Base-by-base conservation (phyloP, 805 yeast genomes). In the Metschnikowia dekortorum region DNA sequence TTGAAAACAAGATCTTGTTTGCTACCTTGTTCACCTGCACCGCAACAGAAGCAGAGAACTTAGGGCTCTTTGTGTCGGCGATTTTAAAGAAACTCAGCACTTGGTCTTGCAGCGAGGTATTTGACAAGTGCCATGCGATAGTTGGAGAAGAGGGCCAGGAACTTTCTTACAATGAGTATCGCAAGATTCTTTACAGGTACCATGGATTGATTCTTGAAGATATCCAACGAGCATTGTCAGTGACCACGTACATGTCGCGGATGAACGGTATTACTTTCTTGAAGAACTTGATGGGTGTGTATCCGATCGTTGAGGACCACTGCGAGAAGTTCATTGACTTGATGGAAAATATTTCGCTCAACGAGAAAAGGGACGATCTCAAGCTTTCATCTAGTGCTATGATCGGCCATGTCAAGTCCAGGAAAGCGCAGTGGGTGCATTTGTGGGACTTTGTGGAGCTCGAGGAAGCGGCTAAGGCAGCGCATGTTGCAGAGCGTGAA, bases 231-330 rank as follows among this genome's bases (percentile, higher is more conserved):
- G 71, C 83, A 4, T 66, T 85, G 40, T 60, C 63, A 16, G 75
- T 79, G 6, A 64, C 69, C 3, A 85, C 85, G 49, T 91, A 89
- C 63, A 85, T 87, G 81, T 83, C 87, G 2, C 77, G 94, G 47
- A 80, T 90, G 49, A 91, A 90, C 66, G 80, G 89, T 3, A 87
- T 90, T 51, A 85, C 87, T 1, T 81, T 89, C 58, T 70, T 90
- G 71, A 88, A 85, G 61, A 82, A 82, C 56, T 66, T 85, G 40
- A 67, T 84, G 16, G 75, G 77, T 2, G 75, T 78, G 13, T 89
- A 81, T 62, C 96, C 97, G 0, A 69, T 75, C 9, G 78, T 87
- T 11, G 83, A 82, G 46, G 82, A 78, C 30, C 91, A 87, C 50
- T 84, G 89, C 33, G 81, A 79, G 48, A 50, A 61, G 6, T 61